phyloP scores from a whole-genome alignment of 768 basidiomycete genomes.

The Psilocybe azurescens region DNA sequence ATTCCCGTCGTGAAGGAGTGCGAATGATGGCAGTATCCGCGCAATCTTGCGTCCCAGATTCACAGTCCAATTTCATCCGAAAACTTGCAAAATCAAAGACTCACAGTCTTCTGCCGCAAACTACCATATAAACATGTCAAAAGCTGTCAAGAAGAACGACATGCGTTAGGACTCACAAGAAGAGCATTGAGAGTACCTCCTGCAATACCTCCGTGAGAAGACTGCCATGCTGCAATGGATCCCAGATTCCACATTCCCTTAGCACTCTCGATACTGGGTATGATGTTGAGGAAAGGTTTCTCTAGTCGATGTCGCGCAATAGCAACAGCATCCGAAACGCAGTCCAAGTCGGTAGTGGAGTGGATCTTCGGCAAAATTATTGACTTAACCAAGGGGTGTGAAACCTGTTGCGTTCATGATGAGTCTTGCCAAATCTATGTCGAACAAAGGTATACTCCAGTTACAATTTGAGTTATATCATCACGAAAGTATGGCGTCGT shows the following conservation, averaged over 20 bases:
- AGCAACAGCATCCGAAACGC: constrained; percentile 56
- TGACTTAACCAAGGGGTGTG: constrained; percentile 51
- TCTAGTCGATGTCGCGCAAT: constrained; percentile 30
- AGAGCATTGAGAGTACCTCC: constrained; percentile 68
- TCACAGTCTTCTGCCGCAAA: constrained; percentile 96
- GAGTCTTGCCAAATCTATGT: background rate
- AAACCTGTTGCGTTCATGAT: constrained; percentile 29
- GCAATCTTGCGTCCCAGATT: constrained; percentile 61
- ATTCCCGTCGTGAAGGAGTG: constrained; percentile 72
- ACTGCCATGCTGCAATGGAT: constrained; percentile 74
- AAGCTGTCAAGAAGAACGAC: background rate
- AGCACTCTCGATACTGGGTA: constrained; percentile 90
- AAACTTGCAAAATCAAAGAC: constrained; percentile 20
- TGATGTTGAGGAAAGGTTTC: constrained; percentile 51
- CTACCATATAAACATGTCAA: constrained; percentile 40
- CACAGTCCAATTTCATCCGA: background rate
- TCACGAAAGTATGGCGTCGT: constrained; percentile 68
- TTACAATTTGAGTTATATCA: constrained; percentile 64
- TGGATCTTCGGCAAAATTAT: constrained; percentile 90
- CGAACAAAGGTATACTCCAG: constrained; percentile 25
- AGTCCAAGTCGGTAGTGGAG: constrained; percentile 65
- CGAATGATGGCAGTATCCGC: constrained; percentile 87
- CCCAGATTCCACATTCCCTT: constrained; percentile 68
- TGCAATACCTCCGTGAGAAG: constrained; percentile 45
- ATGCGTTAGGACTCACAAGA: constrained; percentile 50